Evolutionary conservation across 2,329 filamentous ascomycete genomes (phyloP), one percentile per base, ranked within the genome.

Genomic region (Pyricularia grisea): DNA sequence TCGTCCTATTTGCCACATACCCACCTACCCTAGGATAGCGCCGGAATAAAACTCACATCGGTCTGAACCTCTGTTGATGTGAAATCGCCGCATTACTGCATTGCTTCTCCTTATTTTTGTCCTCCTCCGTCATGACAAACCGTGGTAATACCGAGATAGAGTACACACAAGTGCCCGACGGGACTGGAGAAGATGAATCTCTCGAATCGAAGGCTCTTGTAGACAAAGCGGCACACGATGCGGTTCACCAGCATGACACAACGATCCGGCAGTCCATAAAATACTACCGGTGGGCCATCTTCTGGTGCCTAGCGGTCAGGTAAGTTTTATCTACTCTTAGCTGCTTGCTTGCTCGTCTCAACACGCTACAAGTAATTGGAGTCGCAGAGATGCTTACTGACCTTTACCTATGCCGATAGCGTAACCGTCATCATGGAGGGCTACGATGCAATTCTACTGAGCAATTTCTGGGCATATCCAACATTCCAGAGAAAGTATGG

Each of bases 401-500:
- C 20, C 7, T 14, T 6, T 50, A 50, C 4, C 14, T 20, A 50
- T 2, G 11, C 10, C 33, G 6, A 50, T n/a, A 50, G 42, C 42
- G 74, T 75, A 67, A 77, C 71, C 2, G 71, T 74, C 17, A 66
- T 74, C 3, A 69, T 72, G 23, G 72, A 73, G 50, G 73, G 73
- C 12, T 75, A 73, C 65, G 69, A 73, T 3, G 73, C 72, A 11
- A 69, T 67, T 14, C 69, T 75, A 7, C 75, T 72, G 2, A 66
- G 69, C 60, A 68, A 65, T 20, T 70, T 75, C 60, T 72, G 70
- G 60, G 42, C 66, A 9, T 31, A 65, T 50, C 72, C 73, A 1
- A 71, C 74, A 27, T 75, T 75, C 60, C 69, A 74, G 42, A 70
- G 64, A 9, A 69, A 73, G 28, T 78, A 75, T 60, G 77, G 76